These are phyloP conservation scores for Oxytropis ochrocephala DNA, from an alignment of 306 rosid genomes.

Conservation along the genomic window DNA sequence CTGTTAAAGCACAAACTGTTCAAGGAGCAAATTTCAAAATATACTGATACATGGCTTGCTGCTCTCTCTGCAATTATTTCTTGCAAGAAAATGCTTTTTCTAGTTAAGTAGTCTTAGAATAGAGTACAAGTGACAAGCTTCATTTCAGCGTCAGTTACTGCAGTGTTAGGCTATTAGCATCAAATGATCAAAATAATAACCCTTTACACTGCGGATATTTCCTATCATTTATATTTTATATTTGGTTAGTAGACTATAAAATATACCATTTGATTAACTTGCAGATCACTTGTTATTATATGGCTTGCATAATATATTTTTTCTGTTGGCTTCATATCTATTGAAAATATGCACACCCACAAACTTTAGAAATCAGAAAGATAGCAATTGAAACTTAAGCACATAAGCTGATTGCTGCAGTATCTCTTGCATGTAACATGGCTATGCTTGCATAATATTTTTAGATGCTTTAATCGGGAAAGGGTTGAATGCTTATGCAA, in stretches of 20 bases:
- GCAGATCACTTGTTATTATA: background rate
- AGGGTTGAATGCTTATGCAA: background rate
- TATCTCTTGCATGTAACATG: background rate
- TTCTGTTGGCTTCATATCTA: background rate
- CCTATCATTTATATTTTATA: conserved; percentile 6
- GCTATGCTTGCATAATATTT: background rate
- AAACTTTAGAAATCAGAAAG: background rate
- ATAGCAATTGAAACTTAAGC: background rate
- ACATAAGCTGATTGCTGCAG: background rate
- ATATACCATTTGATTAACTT: background rate
- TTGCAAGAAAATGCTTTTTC: conserved; percentile 19
- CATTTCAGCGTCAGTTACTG: conserved; percentile 14
- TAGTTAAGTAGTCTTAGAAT: background rate
- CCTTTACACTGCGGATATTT: background rate
- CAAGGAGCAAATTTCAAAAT: conserved; percentile 29
- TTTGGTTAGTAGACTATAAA: background rate
- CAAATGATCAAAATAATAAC: conserved; percentile 12
- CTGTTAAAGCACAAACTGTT: conserved; percentile 19
- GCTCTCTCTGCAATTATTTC: conserved; percentile 11
- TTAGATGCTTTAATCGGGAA: background rate
- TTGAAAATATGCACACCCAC: background rate
- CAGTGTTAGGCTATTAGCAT: conserved; percentile 13
- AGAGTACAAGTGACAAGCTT: background rate
- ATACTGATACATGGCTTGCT: conserved; percentile 24
- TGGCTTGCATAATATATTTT: background rate